Base-by-base conservation (phyloP, 257 asterid genomes). In the Echium plantagineum region DNA sequence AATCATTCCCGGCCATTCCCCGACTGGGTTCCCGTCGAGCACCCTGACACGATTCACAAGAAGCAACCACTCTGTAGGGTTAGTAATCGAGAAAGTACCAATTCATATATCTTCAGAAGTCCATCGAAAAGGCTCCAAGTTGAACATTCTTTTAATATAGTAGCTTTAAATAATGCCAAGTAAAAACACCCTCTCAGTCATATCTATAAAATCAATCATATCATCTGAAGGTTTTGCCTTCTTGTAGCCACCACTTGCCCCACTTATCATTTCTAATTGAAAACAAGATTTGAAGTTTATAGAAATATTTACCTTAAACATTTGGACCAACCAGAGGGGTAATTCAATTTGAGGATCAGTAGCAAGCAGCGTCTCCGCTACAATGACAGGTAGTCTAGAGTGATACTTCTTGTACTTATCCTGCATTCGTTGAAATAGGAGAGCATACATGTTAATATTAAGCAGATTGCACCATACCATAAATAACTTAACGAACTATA, bases 281-380 rank as follows among this genome's bases (percentile, higher is more conserved):
- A 3, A 21, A 55, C 28, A 21, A 2, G 24, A 5, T 47, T 17
- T 19, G 17, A 48, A 28, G 8, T 17, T 55, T 55, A 4, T 30
- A 15, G 31, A 62, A 63, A 61, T 30, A 64, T 52, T 66, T 74
- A 83, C 98, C 98, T 84, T 88, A 75, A 91, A 85, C 76, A 78
- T 76, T 59, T 80, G 85, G 72, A 88, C 85, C 87, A 91, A 66
- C 98, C 98, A 91, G 65, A 91, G 88, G 20, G 96, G 98, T 67
- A 91, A 72, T 62, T 84, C 96, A 67, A 88, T 79, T 74, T 81
- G 94, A 75, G 94, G 78, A 84, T 91, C 98, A 75, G 84, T 76
- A n/a, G 94, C 85, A 69, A 91, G 94, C 65, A 91, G 98, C 66
- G 96, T 83, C 57, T 83, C 89, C 21, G 98, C 96, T 63, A 88